These are phyloP conservation scores for Pleoardoris graminearum DNA, from an alignment of 2,329 filamentous ascomycete genomes.

Conservation along the genomic window DNA sequence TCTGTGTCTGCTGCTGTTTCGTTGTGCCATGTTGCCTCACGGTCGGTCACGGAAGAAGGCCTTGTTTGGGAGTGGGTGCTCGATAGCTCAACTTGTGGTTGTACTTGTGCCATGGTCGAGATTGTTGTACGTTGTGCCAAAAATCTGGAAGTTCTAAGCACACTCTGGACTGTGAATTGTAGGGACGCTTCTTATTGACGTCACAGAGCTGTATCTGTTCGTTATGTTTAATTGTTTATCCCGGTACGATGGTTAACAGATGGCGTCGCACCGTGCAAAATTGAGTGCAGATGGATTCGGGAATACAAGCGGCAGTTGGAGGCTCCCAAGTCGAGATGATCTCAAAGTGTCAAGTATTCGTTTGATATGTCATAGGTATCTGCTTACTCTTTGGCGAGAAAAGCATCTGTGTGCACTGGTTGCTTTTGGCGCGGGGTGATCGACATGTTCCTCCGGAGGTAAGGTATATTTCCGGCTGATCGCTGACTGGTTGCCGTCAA, in stretches of 20 bases:
- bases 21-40: constrained; percentile 6
- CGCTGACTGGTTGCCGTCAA: not conserved
- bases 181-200: not conserved
- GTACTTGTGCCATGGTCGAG: constrained; percentile 5
- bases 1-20: constrained; percentile 5
- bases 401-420: too few relatives aligned
- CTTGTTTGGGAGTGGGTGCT: constrained; percentile 1
- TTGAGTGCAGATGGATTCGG: too few relatives aligned
- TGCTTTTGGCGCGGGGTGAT: not conserved
- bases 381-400: not conserved
- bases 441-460: too few relatives aligned
- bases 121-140: not conserved
- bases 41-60: not conserved
- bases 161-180: not conserved
- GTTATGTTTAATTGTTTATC: not conserved
- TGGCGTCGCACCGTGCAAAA: too few relatives aligned
- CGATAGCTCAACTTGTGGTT: constrained; percentile 9
- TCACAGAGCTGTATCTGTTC: not conserved
- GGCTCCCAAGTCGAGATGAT: too few relatives aligned
- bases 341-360: not conserved
- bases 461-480: not conserved
- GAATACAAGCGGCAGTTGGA: too few relatives aligned
- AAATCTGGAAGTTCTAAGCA: not conserved
- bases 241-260: too few relatives aligned
- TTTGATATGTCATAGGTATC: not conserved